Evolutionary conservation across 768 basidiomycete species (phyloP).

Genomic region (Psilocybe tampanensis): DNA sequence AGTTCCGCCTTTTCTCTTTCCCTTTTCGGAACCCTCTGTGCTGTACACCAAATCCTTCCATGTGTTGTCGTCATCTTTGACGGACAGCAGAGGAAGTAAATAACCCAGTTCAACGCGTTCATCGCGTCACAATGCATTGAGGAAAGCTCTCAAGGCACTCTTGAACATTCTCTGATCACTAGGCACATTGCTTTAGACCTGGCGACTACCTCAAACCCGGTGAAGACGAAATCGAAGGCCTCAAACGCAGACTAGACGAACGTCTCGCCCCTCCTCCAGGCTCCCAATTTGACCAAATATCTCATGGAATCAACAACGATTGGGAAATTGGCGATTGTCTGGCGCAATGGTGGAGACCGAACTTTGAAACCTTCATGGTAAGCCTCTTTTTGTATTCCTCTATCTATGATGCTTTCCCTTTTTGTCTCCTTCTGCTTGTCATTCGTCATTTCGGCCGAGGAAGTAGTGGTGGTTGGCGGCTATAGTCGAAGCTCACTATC

Average conservation of each 20-base stretch:
- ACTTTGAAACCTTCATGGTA: slow-evolving; percentile 99
- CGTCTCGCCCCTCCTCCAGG: slow-evolving; percentile 81
- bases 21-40: neutral
- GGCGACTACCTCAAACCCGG: slow-evolving; percentile 99
- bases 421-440: neutral
- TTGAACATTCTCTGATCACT: neutral
- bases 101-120: too few species aligned
- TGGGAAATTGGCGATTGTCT: slow-evolving; percentile 98
- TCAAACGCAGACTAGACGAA: slow-evolving; percentile 87
- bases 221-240: slow-evolving; percentile 89
- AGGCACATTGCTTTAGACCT: slow-evolving; percentile 51
- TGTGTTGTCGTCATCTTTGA: neutral
- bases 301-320: slow-evolving; percentile 80
- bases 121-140: neutral
- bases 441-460: too few species aligned
- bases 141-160: neutral
- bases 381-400: slow-evolving; percentile 28
- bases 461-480: too few species aligned
- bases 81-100: neutral
- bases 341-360: slow-evolving; percentile 98
- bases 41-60: too few species aligned
- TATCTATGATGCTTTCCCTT: neutral
- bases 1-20: neutral
- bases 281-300: slow-evolving; percentile 67
- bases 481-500: too few species aligned